Evolutionary conservation across 164 flowering plant species (phyloP), one percentile per base, ranked within the genome.

Genomic region (Stephania cephalantha): DNA sequence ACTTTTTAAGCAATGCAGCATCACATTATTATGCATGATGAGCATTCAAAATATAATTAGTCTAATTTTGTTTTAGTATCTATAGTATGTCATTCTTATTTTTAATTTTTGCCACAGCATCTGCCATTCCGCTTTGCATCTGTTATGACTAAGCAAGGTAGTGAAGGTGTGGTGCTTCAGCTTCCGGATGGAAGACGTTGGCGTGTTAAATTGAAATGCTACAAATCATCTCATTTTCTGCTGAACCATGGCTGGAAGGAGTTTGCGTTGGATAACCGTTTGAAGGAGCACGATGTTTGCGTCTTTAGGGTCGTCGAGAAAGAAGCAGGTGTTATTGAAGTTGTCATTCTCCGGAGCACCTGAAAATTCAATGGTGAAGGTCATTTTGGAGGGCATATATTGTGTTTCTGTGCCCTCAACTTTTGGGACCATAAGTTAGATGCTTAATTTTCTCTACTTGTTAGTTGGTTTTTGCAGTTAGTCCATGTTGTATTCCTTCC

Each of bases 221-320:
- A 1, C 12, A 6, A 15, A 70, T 6, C 48, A 12, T 6, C 0
- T 0, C 1, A 17, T 13, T 31, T 30, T 13, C 58, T 12, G 25
- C 29, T 75, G 11, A 0, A 3, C 58, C 10, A 1, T 13, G 83
- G 86, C 8, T 85, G 87, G 86, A 15, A 17, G 9, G 35, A 0
- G 18, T 85, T 84, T 74, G 80, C 31, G 10, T 1, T n/a, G 7
- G 83, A 78, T 29, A 84, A 81, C 73, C 44, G 61, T 17, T 31
- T 85, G 77, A 22, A 73, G 45, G 74, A 50, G 18, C 85, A 82
- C 8, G 89, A 86, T 75, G 78, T 76, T 7, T 86, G 89, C 67
- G 67, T 79, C 50, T 82, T 86, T 73, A 84, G 85, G 82, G 58
- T 76, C 42, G 68, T 68, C 7, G 67, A 78, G 10, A 15, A 1